phyloP scores from a whole-genome alignment of 768 basidiomycete genomes.

The Boletus subparvulus region DNA sequence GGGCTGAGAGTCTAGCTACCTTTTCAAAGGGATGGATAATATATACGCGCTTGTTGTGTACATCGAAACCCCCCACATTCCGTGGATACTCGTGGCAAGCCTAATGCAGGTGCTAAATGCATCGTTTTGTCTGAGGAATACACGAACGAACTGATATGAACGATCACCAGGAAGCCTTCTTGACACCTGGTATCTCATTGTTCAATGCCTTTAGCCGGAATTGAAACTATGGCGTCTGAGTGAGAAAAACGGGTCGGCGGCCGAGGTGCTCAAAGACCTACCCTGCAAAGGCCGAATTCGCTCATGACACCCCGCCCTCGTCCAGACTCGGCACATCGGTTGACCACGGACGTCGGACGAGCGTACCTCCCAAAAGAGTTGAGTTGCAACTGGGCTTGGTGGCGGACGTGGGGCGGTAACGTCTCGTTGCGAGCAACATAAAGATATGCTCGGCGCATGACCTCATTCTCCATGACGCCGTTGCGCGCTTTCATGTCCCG shows the following conservation, averaged over 20 bases:
- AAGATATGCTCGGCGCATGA: conserved; percentile 85
- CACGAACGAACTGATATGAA: neutral
- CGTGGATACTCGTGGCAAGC: neutral
- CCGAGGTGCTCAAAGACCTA: conserved; percentile 31
- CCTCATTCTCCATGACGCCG: conserved; percentile 71
- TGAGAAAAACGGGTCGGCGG: neutral
- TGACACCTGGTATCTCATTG: conserved; percentile 84
- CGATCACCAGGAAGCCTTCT: conserved; percentile 86
- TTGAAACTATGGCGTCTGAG: conserved; percentile 61
- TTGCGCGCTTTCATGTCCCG: conserved; percentile 79
- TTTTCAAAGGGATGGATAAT: conserved; percentile 8
- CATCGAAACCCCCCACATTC: neutral
- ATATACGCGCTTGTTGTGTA: neutral
- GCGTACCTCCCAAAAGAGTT: conserved; percentile 84
- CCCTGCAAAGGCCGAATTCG: conserved; percentile 85
- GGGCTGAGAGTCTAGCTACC: neutral
- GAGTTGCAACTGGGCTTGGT: conserved; percentile 91
- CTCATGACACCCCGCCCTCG: conserved; percentile 85
- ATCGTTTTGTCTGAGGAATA: neutral
- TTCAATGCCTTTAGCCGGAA: conserved; percentile 83
- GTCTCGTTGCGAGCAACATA: conserved; percentile 91
- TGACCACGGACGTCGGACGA: conserved; percentile 85
- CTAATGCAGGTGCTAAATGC: neutral
- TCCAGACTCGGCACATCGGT: conserved; percentile 84
- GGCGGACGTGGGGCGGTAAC: conserved; percentile 83